These are phyloP conservation scores for Eudorina sp. DNA, from an alignment of 139 green algal genomes.

Conservation along the genomic window DNA sequence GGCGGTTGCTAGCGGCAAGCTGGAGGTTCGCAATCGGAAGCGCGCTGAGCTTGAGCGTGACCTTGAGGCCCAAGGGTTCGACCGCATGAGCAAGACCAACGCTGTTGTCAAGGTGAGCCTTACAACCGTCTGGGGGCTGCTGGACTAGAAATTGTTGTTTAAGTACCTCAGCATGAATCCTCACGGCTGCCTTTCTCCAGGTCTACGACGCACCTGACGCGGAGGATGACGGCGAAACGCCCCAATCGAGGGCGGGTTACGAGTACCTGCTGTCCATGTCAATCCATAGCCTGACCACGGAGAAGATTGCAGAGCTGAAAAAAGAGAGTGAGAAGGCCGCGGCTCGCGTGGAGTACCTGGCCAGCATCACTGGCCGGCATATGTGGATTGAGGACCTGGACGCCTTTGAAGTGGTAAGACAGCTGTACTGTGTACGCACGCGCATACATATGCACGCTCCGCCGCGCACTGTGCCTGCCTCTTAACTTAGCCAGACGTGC, in stretches of 20 bases:
- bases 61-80: constrained; percentile 84
- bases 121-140: not conserved
- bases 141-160: not conserved
- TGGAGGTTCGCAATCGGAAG: constrained; percentile 87
- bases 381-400: constrained; percentile 93
- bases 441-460: no score
- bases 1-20: constrained; percentile 87
- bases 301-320: constrained; percentile 85
- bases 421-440: not conserved
- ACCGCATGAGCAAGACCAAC: constrained; percentile 59
- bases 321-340: constrained; percentile 64
- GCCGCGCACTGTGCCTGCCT: no score
- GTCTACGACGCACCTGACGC: not conserved
- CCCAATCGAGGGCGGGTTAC: constrained; percentile 70
- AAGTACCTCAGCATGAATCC: no score
- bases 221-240: constrained; percentile 46
- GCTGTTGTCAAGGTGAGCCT: not conserved
- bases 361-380: constrained; percentile 69
- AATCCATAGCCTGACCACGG: constrained; percentile 93
- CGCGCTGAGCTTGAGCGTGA: constrained; percentile 88
- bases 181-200: not conserved
- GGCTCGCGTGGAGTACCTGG: constrained; percentile 73
- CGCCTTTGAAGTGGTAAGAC: constrained; percentile 76
- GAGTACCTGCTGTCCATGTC: constrained; percentile 98
- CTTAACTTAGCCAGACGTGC: not conserved